Percentiles rank a stretch among this genome's conserved stretches.
Evolutionary conservation across 306 rosid species (phyloP).

Genomic region (barrel medic (Medicago truncatula)): DNA sequence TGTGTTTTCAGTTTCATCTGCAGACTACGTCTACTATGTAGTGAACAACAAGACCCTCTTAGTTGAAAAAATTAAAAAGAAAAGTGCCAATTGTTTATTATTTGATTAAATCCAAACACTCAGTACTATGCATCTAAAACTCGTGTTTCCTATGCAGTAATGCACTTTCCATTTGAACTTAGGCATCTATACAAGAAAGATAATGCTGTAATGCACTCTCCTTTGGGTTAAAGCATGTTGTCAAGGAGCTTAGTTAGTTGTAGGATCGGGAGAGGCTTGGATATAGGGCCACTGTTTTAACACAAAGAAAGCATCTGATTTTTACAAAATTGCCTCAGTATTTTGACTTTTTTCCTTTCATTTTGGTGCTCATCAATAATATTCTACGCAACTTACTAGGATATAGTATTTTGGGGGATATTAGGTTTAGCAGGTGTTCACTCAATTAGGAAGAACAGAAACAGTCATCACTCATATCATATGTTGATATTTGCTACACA

Average conservation of each 20-base stretch:
- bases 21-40: conserved; percentile 10
- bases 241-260: not conserved
- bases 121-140: no score
- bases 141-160: no score
- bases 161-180: no score
- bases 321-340: not conserved
- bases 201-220: no score
- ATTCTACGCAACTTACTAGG: not conserved
- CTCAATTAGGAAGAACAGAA: not conserved
- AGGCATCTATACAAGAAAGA: no score
- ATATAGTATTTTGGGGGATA: not conserved
- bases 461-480: not conserved
- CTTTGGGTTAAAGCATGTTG: no score
- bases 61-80: no score
- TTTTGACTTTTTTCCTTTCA: not conserved
- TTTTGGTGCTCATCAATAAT: no score
- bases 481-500: conserved; percentile 9
- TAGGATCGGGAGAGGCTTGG: not conserved
- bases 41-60: not conserved
- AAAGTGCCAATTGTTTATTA: not conserved
- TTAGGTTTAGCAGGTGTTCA: not conserved
- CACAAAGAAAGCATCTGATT: not conserved
- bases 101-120: conserved; percentile 5
- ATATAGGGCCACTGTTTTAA: not conserved
- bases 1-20: conserved; percentile 24